Percentiles rank a stretch among this genome's conserved stretches.
Evolutionary conservation across 768 basidiomycete genomes (phyloP).

Genomic region (Pleurotus sapidus): DNA sequence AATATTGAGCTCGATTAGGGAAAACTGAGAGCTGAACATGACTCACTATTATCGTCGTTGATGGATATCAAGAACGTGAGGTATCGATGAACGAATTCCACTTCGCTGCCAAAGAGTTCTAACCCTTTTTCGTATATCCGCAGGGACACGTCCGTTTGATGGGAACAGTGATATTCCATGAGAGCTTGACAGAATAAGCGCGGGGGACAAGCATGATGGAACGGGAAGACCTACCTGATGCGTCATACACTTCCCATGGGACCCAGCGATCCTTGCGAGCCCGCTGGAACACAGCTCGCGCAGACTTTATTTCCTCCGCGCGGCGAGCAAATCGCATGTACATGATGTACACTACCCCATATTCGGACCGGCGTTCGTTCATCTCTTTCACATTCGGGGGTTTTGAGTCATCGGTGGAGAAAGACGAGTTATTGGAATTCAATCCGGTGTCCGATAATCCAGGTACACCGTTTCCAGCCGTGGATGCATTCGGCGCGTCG

Average conservation of each 20-base stretch:
- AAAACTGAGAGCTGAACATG: slow-evolving; percentile 1
- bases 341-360: slow-evolving; percentile 79
- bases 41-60: slow-evolving; percentile 93
- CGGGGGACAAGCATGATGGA: not conserved
- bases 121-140: slow-evolving; percentile 94
- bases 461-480: slow-evolving; percentile 8
- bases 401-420: slow-evolving; percentile 50
- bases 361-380: slow-evolving; percentile 61
- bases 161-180: slow-evolving; percentile 93
- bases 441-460: slow-evolving; percentile 25
- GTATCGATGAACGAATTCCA: slow-evolving; percentile 85
- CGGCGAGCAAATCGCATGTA: slow-evolving; percentile 92
- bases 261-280: slow-evolving; percentile 75
- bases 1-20: slow-evolving; percentile 2
- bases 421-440: slow-evolving; percentile 41
- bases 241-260: slow-evolving; percentile 93
- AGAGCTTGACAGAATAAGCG: slow-evolving; percentile 51
- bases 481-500: slow-evolving; percentile 8
- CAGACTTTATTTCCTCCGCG: slow-evolving; percentile 82
- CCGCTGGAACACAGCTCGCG: slow-evolving; percentile 74
- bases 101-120: slow-evolving; percentile 77
- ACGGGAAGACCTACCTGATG: slow-evolving; percentile 60
- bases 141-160: slow-evolving; percentile 72
- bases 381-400: slow-evolving; percentile 52
- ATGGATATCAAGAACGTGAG: slow-evolving; percentile 90